Evolutionary conservation across 805 yeast genomes (phyloP), one percentile per base, ranked within the genome.

Genomic region (Nakazawaea anatomiae): DNA sequence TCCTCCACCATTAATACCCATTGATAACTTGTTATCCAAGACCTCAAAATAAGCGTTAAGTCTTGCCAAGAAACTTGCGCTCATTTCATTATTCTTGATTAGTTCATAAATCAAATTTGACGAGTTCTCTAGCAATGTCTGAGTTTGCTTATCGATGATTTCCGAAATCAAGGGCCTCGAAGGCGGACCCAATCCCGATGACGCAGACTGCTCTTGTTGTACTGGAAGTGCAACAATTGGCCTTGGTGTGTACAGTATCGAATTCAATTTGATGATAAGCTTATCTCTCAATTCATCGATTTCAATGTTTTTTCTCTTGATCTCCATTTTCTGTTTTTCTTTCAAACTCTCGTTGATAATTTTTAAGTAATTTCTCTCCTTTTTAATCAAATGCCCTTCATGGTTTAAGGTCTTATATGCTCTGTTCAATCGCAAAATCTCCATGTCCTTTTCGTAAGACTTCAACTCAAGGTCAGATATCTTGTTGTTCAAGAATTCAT

Each of bases 211-310:
- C 27, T 42, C 32, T n/a, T 28, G 35, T 12, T 29, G 18, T 42
- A 10, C 36, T 38, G 40, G 40, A 2, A 38, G 36, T 34, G 25
- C 25, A 18, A 34, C 12, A 10, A 34, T 10, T 34, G 36, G 36
- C 12, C 36, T 38, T 8, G 40, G 40, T 8, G 14, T 38, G n/a
- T 38, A 38, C 11, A 2, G 14, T 8, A 38, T 38, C 8, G 46
- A 43, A 28, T 43, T 46, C 31, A 46, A n/a, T 43, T 42, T 46
- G 38, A 46, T 32, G 2, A 51, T 32, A n/a, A 46, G 28, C 31
- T 51, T 51, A 42, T 39, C 50, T 11, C 47, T 36, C 34, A 51
- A 43, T 27, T 46, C 47, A 32, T 51, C 53, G 27, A 51, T 51
- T 25, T 45, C 47, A 7, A 51, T 6, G 27, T 46, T 42, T 34